Base-by-base conservation (phyloP, 164 flowering plant genomes). In the Sextonia rubra region DNA sequence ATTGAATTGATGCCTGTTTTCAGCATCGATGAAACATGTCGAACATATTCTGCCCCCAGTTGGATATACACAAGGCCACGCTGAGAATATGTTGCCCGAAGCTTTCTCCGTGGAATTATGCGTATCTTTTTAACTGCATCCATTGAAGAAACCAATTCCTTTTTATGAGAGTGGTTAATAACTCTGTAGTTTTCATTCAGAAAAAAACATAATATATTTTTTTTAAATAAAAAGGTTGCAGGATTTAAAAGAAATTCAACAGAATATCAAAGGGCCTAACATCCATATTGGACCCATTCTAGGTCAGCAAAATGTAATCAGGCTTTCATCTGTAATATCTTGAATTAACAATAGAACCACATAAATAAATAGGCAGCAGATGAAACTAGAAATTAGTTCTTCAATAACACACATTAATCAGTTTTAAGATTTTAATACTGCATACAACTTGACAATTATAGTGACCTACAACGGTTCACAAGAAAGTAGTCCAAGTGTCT, bases 121-220 rank as follows among this genome's bases (percentile, higher is more conserved):
- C 98, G 85, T 47, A 91, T 73, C 76, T 86, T 91, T 77, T 68
- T 89, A 78, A 90, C 98, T 94, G 91, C 76, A 81, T 69, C 60
- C 30, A 69, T 66, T 29, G 29, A 48, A 60, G 48, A 66, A 64
- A 64, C 32, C 27, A 69, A 44, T 66, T 61, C 26, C 29, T 44
- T 12, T 48, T 52, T 44, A 69, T 37, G 44, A 37, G 44, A 37
- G 44, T 37, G 44, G 11, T 37, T 37, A 37, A 37, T 2, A 49
- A 44, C 20, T 32, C 66, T 63, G 48, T 64, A 64, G 67, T 12
- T 64, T 27, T 52, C 18, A 52, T 52, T 52, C 58, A 17, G 58
- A 20, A 52, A 2, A 0, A 52, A 52, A 20, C 58, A 52, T 32
- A 32, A 5, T 6, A 32, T 32, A 5, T 32, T n/a, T n/a, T n/a